Evolutionary conservation across 257 asterid species (phyloP).

Genomic region (Solanum chiquidenum): DNA sequence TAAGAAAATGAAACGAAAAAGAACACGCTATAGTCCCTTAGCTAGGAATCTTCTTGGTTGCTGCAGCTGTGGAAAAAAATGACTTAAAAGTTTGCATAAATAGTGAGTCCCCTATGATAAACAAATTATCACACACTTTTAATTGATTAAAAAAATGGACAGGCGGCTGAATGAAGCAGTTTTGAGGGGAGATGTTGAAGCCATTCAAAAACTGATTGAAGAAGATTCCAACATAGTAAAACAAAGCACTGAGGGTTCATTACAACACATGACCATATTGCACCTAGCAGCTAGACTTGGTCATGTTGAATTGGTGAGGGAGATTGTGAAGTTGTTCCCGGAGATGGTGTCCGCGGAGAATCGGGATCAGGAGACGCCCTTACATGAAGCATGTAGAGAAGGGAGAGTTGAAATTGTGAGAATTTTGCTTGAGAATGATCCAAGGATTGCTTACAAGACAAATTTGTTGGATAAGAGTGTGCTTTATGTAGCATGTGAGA

Average conservation of each 20-base stretch:
- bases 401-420: slow-evolving; percentile 23
- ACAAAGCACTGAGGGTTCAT: not conserved
- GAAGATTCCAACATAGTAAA: not conserved
- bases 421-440: slow-evolving; percentile 17
- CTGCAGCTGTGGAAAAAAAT: not conserved
- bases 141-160: slow-evolving; percentile 11
- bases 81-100: not conserved
- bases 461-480: slow-evolving; percentile 20
- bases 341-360: too few species aligned
- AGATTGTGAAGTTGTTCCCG: too few species aligned
- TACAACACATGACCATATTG: too few species aligned
- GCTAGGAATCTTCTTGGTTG: not conserved
- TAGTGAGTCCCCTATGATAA: not conserved
- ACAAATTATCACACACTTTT: not conserved
- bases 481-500: slow-evolving; percentile 28
- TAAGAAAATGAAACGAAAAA: not conserved
- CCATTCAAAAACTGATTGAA: slow-evolving; percentile 7
- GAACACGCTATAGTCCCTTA: not conserved
- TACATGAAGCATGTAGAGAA: slow-evolving; percentile 44
- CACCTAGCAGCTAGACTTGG: too few species aligned
- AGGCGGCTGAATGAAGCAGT: slow-evolving; percentile 27
- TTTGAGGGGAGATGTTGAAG: slow-evolving; percentile 8
- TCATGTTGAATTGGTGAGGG: too few species aligned
- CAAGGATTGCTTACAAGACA: slow-evolving; percentile 9
- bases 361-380: slow-evolving; percentile 27